Base-by-base conservation (phyloP, 805 yeast species). In the Pichia cabralensis region DNA sequence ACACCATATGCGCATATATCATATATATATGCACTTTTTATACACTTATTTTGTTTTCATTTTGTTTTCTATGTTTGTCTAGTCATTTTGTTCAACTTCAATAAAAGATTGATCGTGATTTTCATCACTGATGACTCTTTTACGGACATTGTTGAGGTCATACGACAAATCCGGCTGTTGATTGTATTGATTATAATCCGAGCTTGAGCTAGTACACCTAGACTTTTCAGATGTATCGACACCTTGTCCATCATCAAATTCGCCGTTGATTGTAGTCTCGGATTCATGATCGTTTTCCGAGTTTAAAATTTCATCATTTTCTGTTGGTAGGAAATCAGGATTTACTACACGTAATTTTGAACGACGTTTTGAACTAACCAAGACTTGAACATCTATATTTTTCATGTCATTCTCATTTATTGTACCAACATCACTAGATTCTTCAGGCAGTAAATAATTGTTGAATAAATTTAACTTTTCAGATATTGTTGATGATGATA, bases 311-410 rank as follows among this genome's bases (percentile, higher is more conserved):
- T n/a, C n/a, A n/a, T n/a, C n/a, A n/a, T n/a, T n/a, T n/a, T n/a
- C n/a, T n/a, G n/a, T n/a, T n/a, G n/a, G n/a, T n/a, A n/a, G n/a
- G n/a, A n/a, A n/a, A 44, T 73, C 80, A 0, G 88, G 88, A 47
- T 80, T 80, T 30, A 73, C 65, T 24, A 80, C 72, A 23, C 80
- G 53, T 28, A 80, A 57, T 34, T 67, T 66, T 1, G 79, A 66
- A 38, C 82, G 59, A 44, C 85, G 60, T 48, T 71, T 72, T 12
- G 81, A 72, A 40, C 80, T 71, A 7, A 80, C 85, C 40, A 80
- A 55, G 8, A 80, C 80, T 52, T 80, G 88, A 2, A 77, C 88
- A 42, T 80, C 86, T 43, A 76, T 49, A 21, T 63, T 60, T 14
- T 64, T 65, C 35, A 71, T 65, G 11, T 65, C 56, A 15, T 65